Evolutionary conservation across 352 stramenopile species (phyloP).

Genomic region (Phytophthora idaei): DNA sequence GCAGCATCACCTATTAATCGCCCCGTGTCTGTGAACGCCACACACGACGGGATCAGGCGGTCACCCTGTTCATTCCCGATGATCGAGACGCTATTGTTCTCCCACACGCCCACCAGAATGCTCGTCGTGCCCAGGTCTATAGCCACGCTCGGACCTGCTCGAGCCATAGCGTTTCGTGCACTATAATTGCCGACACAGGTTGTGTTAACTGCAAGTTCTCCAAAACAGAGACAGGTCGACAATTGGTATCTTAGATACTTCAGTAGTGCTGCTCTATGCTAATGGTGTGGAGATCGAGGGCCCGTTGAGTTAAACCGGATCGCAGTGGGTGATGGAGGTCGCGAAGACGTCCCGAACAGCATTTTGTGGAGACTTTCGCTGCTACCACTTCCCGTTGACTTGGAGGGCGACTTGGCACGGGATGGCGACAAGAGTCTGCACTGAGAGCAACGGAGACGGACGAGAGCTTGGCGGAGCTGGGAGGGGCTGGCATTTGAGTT

Average conservation of each 20-base stretch:
- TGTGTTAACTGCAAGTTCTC: not conserved
- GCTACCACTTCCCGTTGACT: not conserved
- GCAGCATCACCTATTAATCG: too few relatives aligned
- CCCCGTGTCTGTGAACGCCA: too few relatives aligned
- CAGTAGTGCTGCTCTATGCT: not conserved
- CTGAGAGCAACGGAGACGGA: slow-evolving; percentile 21
- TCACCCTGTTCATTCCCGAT: too few relatives aligned
- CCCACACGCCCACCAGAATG: too few relatives aligned
- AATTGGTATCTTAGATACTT: not conserved
- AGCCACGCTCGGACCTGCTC: too few relatives aligned
- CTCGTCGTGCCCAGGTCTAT: too few relatives aligned
- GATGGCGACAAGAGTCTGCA: slow-evolving; percentile 6
- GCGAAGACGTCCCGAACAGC: slow-evolving; percentile 18
- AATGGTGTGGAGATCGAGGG: slow-evolving; percentile 1
- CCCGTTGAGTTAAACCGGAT: slow-evolving; percentile 22
- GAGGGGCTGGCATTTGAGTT: slow-evolving; percentile 22
- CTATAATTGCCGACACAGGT: too few relatives aligned
- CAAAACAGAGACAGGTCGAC: not conserved
- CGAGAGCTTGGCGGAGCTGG: slow-evolving; percentile 21
- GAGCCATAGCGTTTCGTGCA: too few relatives aligned
- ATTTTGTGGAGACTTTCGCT: slow-evolving; percentile 23
- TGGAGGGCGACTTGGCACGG: not conserved
- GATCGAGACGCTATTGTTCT: too few relatives aligned
- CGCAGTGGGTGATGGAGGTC: slow-evolving; percentile 13
- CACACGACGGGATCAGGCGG: too few relatives aligned